Evolutionary conservation across 805 yeast genomes (phyloP).

Genomic region (Cyberlindnera xishuangbannaensis): DNA sequence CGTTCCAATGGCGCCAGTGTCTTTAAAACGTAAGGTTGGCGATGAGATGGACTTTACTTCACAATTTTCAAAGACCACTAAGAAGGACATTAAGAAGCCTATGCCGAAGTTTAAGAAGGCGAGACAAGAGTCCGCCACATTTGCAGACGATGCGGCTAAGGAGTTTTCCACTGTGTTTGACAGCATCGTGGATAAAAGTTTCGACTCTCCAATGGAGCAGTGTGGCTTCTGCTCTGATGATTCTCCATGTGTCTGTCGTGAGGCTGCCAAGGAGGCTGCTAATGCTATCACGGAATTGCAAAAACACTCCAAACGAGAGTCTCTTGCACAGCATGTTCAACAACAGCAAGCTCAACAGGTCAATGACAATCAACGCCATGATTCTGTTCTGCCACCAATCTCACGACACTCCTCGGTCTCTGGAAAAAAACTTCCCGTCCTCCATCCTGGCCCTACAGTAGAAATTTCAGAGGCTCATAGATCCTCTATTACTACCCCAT

Average conservation of each 20-base stretch:
- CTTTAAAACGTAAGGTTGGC: constrained; percentile 37
- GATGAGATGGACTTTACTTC: constrained; percentile 51
- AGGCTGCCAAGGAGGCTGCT: constrained; percentile 46
- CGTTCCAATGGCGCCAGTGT: constrained; percentile 67
- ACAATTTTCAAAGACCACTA: constrained; percentile 30
- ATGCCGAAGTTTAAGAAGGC: constrained; percentile 21
- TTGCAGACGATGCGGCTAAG: constrained; percentile 10
- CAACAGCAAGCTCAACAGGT: constrained; percentile 10
- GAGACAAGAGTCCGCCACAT: constrained; percentile 2
- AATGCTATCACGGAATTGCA: constrained; percentile 28
- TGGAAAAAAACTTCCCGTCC: constrained; percentile 44
- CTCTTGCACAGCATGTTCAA: constrained; percentile 7
- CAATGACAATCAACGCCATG: constrained; percentile 14
- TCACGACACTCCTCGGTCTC: constrained; percentile 24
- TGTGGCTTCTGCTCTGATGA: constrained; percentile 95
- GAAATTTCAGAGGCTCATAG: too few species aligned
- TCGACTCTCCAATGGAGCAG: constrained; percentile 53
- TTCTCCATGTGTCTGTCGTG: constrained; percentile 89
- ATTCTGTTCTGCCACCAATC: constrained; percentile 33
- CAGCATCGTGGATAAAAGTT: constrained; percentile 30
- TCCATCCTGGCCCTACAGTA: constrained; percentile 60
- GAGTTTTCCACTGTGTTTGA: constrained; percentile 20
- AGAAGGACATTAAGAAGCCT: constrained; percentile 23
- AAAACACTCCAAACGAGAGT: constrained; percentile 19
- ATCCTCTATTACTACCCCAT: too few species aligned